Evolutionary conservation across 192 early-diverging fungal genomes (phyloP).

Genomic region (Rhizophagus clarus): DNA sequence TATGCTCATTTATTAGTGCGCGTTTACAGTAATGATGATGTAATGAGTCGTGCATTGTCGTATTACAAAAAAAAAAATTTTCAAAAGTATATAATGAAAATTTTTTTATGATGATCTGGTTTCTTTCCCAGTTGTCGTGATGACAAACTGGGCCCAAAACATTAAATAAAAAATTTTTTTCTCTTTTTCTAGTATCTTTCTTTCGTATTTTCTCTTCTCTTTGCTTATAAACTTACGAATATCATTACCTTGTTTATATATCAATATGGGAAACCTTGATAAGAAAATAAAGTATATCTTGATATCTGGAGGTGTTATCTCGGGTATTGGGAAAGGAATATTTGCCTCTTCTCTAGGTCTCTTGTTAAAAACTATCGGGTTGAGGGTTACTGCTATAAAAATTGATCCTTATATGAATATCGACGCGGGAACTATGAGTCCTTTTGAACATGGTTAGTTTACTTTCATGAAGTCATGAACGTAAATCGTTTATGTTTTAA

Average conservation of each 20-base stretch:
- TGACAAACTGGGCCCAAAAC: conserved; percentile 25
- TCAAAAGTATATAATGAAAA: background rate
- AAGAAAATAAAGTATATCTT: conserved; percentile 84
- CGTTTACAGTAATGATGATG: background rate
- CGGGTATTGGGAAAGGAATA: conserved; percentile 98
- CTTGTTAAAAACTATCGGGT: conserved; percentile 88
- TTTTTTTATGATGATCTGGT: background rate
- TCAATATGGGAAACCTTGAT: background rate
- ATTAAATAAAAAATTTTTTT: background rate
- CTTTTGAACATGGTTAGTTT: conserved; percentile 90
- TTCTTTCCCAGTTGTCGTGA: conserved; percentile 32
- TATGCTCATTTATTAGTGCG: background rate
- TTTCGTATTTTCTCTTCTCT: background rate
- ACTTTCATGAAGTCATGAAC: background rate
- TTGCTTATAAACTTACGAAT: background rate
- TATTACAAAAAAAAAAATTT: background rate
- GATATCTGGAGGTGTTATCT: conserved; percentile 98
- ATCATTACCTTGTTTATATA: background rate
- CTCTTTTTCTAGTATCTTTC: background rate
- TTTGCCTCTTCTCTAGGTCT: conserved; percentile 98
- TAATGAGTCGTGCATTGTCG: background rate
- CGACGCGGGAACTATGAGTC: conserved; percentile 96
- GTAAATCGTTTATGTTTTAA: background rate
- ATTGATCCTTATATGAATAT: conserved; percentile 99
- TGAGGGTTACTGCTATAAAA: conserved; percentile 96